Evolutionary conservation across 2,329 filamentous ascomycete genomes (phyloP), one percentile per base, ranked within the genome.

Genomic region (Cryphonectria naterciae): DNA sequence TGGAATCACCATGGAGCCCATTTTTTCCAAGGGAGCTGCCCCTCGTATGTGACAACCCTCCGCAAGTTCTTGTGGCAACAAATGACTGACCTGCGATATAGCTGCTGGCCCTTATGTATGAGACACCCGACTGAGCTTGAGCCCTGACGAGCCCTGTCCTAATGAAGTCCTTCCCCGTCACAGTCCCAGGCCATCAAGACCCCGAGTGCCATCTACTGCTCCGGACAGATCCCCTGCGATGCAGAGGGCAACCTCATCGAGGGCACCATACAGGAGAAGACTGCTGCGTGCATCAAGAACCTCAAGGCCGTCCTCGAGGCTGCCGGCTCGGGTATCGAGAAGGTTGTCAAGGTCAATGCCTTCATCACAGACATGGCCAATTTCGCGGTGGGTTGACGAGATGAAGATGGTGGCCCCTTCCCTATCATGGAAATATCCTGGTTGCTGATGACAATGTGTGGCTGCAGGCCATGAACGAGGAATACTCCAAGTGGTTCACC

Each of bases 331-430:
- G 89, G 87, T 67, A 87, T 98, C 71, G 83, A 88, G 74, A 93
- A 91, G 81, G 91, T 97, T 63, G 93, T 98, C 83, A 97, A 98
- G 88, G 92, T 94, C 77, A 93, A 91, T 80, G 92, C 97, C 79
- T 98, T 98, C 87, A 84, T 98, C 73, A 91, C 92, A 66, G 92
- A 97, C 82, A 98, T 98, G 95, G 88, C 87, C 74, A 87, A 96
- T 83, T 98, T 98, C 79, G 90, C 88, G 65, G 86, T 87, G 78
- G 75, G 85, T 79, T 25, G 39, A 22, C 11, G 19, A 52, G 22
- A 41, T 11, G 22, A 43, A 7, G 6, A 15, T 46, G 22, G 13
- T 32, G 7, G 7, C 46, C 46, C 46, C 43, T 2, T 22, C 17
- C 19, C 8, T 32, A 0, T 19, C 4, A 17, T 13, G 32, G 28